Percentiles rank a stretch among this genome's conserved stretches.
phyloP scores from a whole-genome alignment of 306 rosid species.

The Senna tora region DNA sequence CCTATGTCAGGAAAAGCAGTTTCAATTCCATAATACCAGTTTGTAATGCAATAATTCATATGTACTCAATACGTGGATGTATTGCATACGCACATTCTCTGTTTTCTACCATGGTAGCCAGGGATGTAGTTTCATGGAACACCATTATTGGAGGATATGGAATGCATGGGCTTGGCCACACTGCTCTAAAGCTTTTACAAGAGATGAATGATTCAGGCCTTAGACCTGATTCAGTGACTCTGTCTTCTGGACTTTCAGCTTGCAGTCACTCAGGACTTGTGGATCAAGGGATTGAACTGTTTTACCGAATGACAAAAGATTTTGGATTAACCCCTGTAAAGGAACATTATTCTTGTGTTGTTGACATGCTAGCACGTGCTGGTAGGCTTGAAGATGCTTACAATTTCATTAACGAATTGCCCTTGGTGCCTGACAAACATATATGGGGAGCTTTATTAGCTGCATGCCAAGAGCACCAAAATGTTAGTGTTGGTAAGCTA shows the following conservation, averaged over 20 bases:
- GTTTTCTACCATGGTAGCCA: slow-evolving; percentile 46
- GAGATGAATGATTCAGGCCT: slow-evolving; percentile 46
- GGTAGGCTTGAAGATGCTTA: slow-evolving; percentile 56
- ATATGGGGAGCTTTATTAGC: slow-evolving; percentile 62
- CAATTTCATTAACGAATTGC: slow-evolving; percentile 46
- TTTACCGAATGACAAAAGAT: slow-evolving; percentile 46
- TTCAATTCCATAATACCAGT: slow-evolving; percentile 31
- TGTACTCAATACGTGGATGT: slow-evolving; percentile 52
- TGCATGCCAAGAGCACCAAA: slow-evolving; percentile 54
- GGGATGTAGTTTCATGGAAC: slow-evolving; percentile 59
- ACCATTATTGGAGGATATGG: slow-evolving; percentile 55
- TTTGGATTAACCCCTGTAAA: slow-evolving; percentile 43
- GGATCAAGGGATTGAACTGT: slow-evolving; percentile 53
- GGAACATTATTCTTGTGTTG: slow-evolving; percentile 56
- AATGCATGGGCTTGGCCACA: slow-evolving; percentile 52
- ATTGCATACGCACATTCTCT: slow-evolving; percentile 44
- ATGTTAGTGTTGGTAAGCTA: slow-evolving; percentile 47
- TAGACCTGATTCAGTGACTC: slow-evolving; percentile 46
- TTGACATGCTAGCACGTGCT: slow-evolving; percentile 53
- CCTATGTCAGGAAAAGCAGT: slow-evolving; percentile 36
- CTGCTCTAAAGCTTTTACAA: slow-evolving; percentile 46
- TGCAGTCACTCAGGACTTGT: slow-evolving; percentile 58
- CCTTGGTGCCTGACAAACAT: slow-evolving; percentile 46
- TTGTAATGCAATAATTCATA: slow-evolving; percentile 51
- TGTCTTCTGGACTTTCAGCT: slow-evolving; percentile 57